Conservation (phyloP, 768 basidiomycete genomes). For the Tephrocybe sp. region DNA sequence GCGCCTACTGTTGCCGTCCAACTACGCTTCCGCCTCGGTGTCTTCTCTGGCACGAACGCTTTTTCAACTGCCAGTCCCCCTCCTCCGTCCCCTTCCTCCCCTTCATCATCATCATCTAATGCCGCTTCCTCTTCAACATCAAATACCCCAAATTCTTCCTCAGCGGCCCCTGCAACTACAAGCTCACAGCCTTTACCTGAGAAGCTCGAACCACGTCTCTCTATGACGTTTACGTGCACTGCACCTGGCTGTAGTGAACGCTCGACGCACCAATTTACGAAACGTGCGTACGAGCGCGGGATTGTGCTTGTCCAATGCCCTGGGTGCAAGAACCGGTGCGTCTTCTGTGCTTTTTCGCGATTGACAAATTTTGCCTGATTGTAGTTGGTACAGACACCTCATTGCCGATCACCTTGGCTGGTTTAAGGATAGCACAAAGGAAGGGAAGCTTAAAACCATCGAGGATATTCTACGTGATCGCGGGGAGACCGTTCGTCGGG, state of each 20-base stretch:
- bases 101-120: background rate
- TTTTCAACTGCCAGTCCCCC: constrained; percentile 9
- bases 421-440: constrained; percentile 83
- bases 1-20: constrained; percentile 33
- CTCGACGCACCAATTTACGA: constrained; percentile 87
- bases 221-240: constrained; percentile 86
- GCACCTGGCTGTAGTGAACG: constrained; percentile 68
- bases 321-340: constrained; percentile 82
- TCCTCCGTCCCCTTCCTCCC: constrained; percentile 2
- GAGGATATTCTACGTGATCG: constrained; percentile 79
- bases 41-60: constrained; percentile 6
- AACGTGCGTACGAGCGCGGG: constrained; percentile 81
- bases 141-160: background rate
- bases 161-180: background rate
- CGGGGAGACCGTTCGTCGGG: constrained; percentile 72
- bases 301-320: constrained; percentile 93
- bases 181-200: constrained; percentile 30
- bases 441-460: constrained; percentile 72
- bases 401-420: constrained; percentile 91
- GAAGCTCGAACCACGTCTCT: constrained; percentile 58
- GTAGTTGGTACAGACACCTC: constrained; percentile 54
- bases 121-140: background rate
- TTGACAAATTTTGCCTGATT: background rate
- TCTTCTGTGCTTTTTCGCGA: constrained; percentile 10
- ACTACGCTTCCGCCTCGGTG: constrained; percentile 32